These are phyloP conservation scores for Fulvia fulva DNA, from an alignment of 2,329 filamentous ascomycete genomes.

Conservation along the genomic window DNA sequence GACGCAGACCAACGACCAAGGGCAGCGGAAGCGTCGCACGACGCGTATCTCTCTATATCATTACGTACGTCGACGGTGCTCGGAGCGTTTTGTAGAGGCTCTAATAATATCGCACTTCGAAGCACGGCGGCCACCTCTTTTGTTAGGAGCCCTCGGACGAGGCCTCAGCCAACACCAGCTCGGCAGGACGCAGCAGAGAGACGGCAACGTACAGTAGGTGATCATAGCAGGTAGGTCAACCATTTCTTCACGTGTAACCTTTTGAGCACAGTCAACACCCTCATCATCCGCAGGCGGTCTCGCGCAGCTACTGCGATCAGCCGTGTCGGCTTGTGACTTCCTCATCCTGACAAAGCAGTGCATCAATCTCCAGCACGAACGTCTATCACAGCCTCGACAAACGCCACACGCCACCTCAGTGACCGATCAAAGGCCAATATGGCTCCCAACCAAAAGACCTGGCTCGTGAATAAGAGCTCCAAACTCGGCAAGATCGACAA, in stretches of 20 bases:
- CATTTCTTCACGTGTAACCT: background rate
- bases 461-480: constrained; percentile 25
- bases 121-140: no score
- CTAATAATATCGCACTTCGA: no score
- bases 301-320: background rate
- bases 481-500: constrained; percentile 26
- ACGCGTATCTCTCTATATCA: no score
- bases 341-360: background rate
- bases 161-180: background rate
- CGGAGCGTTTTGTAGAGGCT: no score
- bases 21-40: no score
- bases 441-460: constrained; percentile 23
- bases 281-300: background rate
- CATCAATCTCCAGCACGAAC: background rate
- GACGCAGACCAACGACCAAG: no score
- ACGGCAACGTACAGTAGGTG: background rate
- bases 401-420: background rate
- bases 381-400: background rate
- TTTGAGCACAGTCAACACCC: background rate
- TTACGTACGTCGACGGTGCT: no score
- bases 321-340: background rate
- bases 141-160: no score
- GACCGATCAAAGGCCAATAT: constrained; percentile 5
- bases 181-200: background rate
- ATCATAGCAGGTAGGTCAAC: background rate